Conservation (phyloP, 75 land plant genomes). For the Isoetes taiwanensis region DNA sequence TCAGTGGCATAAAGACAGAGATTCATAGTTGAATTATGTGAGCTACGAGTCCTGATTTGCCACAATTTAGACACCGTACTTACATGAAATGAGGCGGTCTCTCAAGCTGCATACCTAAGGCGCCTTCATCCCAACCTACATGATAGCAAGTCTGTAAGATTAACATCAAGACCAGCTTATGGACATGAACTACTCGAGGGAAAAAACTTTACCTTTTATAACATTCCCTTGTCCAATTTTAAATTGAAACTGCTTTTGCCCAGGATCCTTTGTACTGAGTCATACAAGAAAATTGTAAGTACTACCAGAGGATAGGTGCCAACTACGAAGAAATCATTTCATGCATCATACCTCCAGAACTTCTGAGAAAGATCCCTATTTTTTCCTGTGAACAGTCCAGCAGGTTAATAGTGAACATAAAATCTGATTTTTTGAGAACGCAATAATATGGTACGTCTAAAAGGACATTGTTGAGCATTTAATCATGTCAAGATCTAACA, state of each 20-base stretch:
- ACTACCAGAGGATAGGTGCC: too few relatives aligned
- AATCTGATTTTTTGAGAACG: too few relatives aligned
- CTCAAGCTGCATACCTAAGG: conserved; percentile 75
- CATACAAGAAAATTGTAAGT: conserved; percentile 7
- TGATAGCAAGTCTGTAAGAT: neutral
- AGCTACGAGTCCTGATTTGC: neutral
- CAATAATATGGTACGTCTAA: too few relatives aligned
- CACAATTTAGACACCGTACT: neutral
- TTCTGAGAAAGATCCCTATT: too few relatives aligned
- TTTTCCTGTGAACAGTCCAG: too few relatives aligned
- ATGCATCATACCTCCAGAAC: too few relatives aligned
- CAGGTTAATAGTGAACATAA: too few relatives aligned
- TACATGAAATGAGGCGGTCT: conserved; percentile 36
- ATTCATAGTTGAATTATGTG: neutral
- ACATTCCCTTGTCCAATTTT: conserved; percentile 68
- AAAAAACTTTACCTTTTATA: conserved; percentile 58
- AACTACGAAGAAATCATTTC: too few relatives aligned
- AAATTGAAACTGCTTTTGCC: conserved; percentile 81
- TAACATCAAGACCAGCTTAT: neutral
- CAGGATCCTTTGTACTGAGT: conserved; percentile 91
- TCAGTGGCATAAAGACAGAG: too few relatives aligned
- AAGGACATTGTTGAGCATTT: too few relatives aligned
- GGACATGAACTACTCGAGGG: neutral
- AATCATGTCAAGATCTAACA: too few relatives aligned
- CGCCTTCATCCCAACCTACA: conserved; percentile 96